phyloP scores from a whole-genome alignment of 1,284 basidiomycete species.

The Pyrrhoderma noxium region DNA sequence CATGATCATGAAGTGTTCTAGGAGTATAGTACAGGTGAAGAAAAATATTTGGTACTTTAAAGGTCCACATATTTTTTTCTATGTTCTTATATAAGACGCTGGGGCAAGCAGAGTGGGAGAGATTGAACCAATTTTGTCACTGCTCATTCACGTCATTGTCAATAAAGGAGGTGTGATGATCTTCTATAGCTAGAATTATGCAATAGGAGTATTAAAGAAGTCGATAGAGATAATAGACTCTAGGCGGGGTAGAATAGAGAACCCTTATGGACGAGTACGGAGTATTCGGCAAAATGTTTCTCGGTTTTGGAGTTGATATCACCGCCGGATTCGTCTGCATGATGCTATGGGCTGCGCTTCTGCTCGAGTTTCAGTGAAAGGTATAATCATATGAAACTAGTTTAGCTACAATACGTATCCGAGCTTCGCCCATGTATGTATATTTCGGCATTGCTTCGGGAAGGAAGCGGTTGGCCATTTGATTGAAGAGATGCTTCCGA shows the following conservation, averaged over 20 bases:
- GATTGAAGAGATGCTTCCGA: conserved; percentile 7
- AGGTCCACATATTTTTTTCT: too few species aligned
- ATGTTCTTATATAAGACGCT: too few species aligned
- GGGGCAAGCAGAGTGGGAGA: background rate
- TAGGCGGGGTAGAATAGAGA: conserved; percentile 6
- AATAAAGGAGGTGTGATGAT: background rate
- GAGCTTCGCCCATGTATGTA: conserved; percentile 14
- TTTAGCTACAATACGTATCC: background rate
- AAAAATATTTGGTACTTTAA: background rate
- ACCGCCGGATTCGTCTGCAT: background rate
- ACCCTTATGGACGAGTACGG: background rate
- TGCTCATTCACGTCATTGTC: background rate
- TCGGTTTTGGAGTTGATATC: background rate
- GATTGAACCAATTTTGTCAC: conserved; percentile 4
- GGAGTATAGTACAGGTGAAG: background rate
- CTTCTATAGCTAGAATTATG: background rate
- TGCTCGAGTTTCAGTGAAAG: background rate
- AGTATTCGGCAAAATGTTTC: conserved; percentile 14
- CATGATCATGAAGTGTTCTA: conserved; percentile 4
- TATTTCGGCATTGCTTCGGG: conserved; percentile 17
- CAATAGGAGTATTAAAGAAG: too few species aligned
- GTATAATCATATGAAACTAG: too few species aligned
- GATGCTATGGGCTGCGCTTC: background rate
- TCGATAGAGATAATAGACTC: background rate
- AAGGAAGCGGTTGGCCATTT: conserved; percentile 15